Evolutionary conservation across 441 rosid species (phyloP).

Genomic region (Bocquillonia castaneifolia): DNA sequence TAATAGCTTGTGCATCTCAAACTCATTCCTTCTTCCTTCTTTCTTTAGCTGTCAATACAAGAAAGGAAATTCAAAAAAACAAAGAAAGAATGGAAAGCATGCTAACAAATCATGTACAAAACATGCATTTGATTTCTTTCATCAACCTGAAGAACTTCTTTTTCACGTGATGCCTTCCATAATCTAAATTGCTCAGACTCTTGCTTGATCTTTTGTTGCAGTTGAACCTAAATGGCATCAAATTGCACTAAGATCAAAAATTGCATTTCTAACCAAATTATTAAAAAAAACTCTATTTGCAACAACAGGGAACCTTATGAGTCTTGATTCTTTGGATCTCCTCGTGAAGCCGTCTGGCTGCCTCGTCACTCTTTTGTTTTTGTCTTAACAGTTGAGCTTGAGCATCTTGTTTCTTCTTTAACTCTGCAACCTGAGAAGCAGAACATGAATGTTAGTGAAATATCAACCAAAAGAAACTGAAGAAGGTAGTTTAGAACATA

Average conservation of each 20-base stretch:
- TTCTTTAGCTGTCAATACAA: constrained; percentile 66
- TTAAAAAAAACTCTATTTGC: constrained; percentile 3
- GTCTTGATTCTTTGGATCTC: constrained; percentile 90
- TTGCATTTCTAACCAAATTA: background rate
- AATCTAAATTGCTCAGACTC: constrained; percentile 89
- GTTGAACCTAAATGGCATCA: constrained; percentile 57
- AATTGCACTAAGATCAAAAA: constrained; percentile 2
- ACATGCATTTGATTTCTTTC: background rate
- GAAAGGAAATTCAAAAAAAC: background rate
- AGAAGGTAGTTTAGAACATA: constrained; percentile 25
- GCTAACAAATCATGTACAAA: background rate
- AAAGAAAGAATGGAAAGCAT: background rate
- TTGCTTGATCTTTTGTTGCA: constrained; percentile 95
- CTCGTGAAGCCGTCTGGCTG: constrained; percentile 72
- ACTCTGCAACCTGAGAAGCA: constrained; percentile 57
- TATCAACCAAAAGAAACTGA: constrained; percentile 6
- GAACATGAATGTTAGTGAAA: constrained; percentile 6
- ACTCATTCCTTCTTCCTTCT: constrained; percentile 94
- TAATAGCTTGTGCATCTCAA: constrained; percentile 92
- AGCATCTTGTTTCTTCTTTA: constrained; percentile 96
- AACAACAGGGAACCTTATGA: constrained; percentile 56
- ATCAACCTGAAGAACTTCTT: constrained; percentile 94
- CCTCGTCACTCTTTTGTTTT: constrained; percentile 95
- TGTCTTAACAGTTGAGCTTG: constrained; percentile 92
- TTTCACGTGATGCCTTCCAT: constrained; percentile 92